Percentiles rank a stretch among this genome's conserved stretches.
Conservation (phyloP, 2,329 filamentous ascomycete species). For the Pochonia chlamydosporia region DNA sequence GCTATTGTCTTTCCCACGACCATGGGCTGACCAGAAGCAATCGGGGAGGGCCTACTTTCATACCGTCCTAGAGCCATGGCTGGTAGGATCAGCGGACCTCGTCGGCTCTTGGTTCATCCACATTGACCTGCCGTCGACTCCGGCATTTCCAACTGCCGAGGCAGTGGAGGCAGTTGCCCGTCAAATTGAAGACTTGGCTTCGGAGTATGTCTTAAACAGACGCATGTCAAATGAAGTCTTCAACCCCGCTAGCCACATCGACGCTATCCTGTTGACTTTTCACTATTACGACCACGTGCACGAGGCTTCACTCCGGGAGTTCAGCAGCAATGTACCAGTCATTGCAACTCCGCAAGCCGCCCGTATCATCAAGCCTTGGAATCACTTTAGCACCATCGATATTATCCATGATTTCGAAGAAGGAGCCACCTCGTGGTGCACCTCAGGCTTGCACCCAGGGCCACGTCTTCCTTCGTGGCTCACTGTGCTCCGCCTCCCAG, state of each 20-base stretch:
- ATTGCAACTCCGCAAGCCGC: constrained; percentile 9
- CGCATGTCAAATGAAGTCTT: constrained; percentile 11
- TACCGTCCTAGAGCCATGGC: constrained; percentile 27
- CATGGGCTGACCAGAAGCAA: constrained; percentile 13
- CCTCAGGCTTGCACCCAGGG: constrained; percentile 3
- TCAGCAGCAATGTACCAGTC: constrained; percentile 7
- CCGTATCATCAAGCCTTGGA: constrained; percentile 10
- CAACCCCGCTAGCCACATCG: constrained; percentile 10
- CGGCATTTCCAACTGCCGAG: constrained; percentile 8
- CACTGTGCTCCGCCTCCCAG: constrained; percentile 8
- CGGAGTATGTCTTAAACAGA: constrained; percentile 6
- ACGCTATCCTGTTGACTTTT: constrained; percentile 8
- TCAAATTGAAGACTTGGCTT: constrained; percentile 10
- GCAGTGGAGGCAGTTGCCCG: constrained; percentile 9
- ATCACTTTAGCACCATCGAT: constrained; percentile 8
- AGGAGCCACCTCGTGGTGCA: constrained; percentile 5
- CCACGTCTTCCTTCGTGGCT: constrained; percentile 7
- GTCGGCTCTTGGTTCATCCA: constrained; percentile 16
- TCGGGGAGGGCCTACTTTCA: constrained; percentile 22
- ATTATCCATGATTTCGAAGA: constrained; percentile 4
- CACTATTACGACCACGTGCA: constrained; percentile 10
- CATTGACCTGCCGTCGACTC: constrained; percentile 10
- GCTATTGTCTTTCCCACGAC: constrained; percentile 27
- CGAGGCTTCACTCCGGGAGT: constrained; percentile 9
- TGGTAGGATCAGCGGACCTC: constrained; percentile 18